These are phyloP conservation scores for Oryza meyeriana DNA, from an alignment of 176 grass and related monocot species.

Conservation along the genomic window DNA sequence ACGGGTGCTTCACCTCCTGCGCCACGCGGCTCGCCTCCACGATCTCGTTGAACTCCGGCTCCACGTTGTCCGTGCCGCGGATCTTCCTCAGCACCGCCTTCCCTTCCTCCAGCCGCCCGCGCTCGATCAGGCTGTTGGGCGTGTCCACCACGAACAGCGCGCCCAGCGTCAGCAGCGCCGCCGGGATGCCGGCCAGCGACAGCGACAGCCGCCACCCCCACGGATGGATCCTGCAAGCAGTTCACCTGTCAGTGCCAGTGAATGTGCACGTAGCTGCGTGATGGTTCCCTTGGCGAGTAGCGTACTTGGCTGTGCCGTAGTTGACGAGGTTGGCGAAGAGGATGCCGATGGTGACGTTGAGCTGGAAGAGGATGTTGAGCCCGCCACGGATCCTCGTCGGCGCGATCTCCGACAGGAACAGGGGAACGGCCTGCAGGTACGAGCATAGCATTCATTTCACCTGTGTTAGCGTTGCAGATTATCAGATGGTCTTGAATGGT, in stretches of 20 bases:
- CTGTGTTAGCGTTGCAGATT: background rate
- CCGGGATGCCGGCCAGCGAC: slow-evolving; percentile 82
- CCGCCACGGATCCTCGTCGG: slow-evolving; percentile 83
- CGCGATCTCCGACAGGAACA: slow-evolving; percentile 89
- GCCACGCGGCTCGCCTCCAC: slow-evolving; percentile 73
- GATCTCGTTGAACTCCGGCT: slow-evolving; percentile 86
- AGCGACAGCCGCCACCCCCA: slow-evolving; percentile 87
- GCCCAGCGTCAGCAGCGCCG: slow-evolving; percentile 62
- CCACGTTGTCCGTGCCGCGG: slow-evolving; percentile 74
- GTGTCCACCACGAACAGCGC: slow-evolving; percentile 76
- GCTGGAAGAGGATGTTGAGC: slow-evolving; percentile 97
- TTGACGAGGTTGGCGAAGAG: slow-evolving; percentile 86
- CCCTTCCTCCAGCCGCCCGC: slow-evolving; percentile 67
- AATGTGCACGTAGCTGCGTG: too few relatives aligned
- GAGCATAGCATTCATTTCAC: too few relatives aligned
- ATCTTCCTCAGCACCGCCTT: slow-evolving; percentile 70
- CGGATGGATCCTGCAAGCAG: slow-evolving; percentile 50
- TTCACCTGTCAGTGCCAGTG: too few relatives aligned
- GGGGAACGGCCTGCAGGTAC: slow-evolving; percentile 71
- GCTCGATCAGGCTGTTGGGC: slow-evolving; percentile 89
- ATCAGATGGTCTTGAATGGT: background rate
- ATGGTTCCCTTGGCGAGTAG: too few relatives aligned
- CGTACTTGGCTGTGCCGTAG: slow-evolving; percentile 63
- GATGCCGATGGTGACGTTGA: slow-evolving; percentile 91
- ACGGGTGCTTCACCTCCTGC: slow-evolving; percentile 88